Evolutionary conservation across 2,329 filamentous ascomycete genomes (phyloP).

Genomic region (Microsporum ferrugineum): DNA sequence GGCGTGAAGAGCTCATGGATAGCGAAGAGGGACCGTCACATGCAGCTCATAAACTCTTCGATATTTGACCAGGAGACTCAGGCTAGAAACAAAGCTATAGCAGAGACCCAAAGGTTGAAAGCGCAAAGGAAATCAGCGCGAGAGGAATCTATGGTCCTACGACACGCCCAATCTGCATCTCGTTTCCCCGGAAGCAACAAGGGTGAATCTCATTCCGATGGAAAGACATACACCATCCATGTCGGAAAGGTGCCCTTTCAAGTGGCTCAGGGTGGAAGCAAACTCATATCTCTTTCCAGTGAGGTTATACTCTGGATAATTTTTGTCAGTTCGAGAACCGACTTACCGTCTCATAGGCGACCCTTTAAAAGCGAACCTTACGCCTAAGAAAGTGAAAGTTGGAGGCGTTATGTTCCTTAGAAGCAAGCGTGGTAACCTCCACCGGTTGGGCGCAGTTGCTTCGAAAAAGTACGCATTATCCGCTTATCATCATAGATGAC

Average conservation of each 20-base stretch:
- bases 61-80: conserved; percentile 65
- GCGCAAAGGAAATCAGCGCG: conserved; percentile 49
- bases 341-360: conserved; percentile 41
- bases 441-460: conserved; percentile 63
- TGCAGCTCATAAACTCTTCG: conserved; percentile 70
- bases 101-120: conserved; percentile 47
- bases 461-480: conserved; percentile 59
- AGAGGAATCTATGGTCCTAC: conserved; percentile 31
- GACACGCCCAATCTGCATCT: conserved; percentile 27
- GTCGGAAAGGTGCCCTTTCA: conserved; percentile 64
- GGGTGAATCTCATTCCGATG: conserved; percentile 19
- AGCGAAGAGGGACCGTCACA: conserved; percentile 61
- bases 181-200: conserved; percentile 11
- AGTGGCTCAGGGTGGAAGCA: conserved; percentile 67
- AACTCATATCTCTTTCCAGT: conserved; percentile 65
- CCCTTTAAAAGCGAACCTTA: conserved; percentile 50
- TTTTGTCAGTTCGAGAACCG: conserved; percentile 27
- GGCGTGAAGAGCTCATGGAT: conserved; percentile 47
- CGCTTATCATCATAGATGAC: not conserved
- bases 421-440: conserved; percentile 78
- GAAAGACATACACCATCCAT: conserved; percentile 49
- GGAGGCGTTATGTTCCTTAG: conserved; percentile 73
- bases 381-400: conserved; percentile 61
- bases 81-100: conserved; percentile 57
- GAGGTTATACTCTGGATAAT: conserved; percentile 25